phyloP scores from a whole-genome alignment of 2,329 filamentous ascomycete species.

The Colletotrichum simmondsii region DNA sequence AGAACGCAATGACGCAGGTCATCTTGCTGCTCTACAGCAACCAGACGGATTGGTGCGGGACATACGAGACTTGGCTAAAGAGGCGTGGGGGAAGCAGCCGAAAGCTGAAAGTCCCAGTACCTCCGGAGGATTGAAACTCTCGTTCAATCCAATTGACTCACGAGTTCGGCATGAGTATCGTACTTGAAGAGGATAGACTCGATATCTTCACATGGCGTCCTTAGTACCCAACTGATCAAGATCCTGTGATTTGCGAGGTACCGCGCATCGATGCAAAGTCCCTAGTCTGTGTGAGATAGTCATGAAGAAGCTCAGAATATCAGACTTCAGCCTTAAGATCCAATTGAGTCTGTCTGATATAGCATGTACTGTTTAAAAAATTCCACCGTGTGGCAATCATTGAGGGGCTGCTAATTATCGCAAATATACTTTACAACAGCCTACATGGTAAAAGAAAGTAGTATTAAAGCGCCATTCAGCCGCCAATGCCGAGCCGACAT shows the following conservation, averaged over 20 bases:
- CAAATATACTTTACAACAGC: too few relatives aligned
- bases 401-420: too few relatives aligned
- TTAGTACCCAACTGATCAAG: not conserved
- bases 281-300: not conserved
- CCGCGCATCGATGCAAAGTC: not conserved
- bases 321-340: not conserved
- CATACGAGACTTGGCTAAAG: slow-evolving; percentile 11
- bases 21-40: slow-evolving; percentile 36
- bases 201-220: not conserved
- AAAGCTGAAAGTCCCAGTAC: not conserved
- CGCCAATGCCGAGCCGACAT: not conserved
- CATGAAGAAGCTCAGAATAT: not conserved
- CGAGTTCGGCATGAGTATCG: slow-evolving; percentile 1
- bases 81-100: not conserved
- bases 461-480: not conserved
- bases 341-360: not conserved
- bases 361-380: not conserved
- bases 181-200: not conserved
- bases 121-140: not conserved
- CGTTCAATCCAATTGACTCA: not conserved
- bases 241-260: not conserved
- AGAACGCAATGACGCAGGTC: slow-evolving; percentile 36
- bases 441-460: too few relatives aligned
- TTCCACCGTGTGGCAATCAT: not conserved
- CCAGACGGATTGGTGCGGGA: slow-evolving; percentile 19